These are phyloP conservation scores for Paecilomyces fulvus DNA, from an alignment of 2,329 filamentous ascomycete species.

Conservation along the genomic window DNA sequence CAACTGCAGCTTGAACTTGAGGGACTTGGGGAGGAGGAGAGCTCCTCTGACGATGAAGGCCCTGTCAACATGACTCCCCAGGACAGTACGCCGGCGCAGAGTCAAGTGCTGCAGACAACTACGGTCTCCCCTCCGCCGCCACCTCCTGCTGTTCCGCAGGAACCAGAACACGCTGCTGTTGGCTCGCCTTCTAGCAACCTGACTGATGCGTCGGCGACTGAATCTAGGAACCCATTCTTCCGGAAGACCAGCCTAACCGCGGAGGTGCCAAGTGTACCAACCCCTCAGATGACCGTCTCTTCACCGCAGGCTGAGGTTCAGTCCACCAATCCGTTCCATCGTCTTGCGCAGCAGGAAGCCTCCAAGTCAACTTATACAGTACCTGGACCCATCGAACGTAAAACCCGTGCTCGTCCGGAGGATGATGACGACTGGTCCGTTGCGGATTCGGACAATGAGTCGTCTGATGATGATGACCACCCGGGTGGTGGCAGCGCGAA, in stretches of 20 bases:
- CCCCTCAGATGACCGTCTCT: slow-evolving; percentile 31
- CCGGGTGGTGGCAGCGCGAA: slow-evolving; percentile 78
- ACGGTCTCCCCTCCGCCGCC: slow-evolving; percentile 20
- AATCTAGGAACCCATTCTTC: slow-evolving; percentile 93
- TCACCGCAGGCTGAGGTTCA: slow-evolving; percentile 42
- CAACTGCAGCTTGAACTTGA: slow-evolving; percentile 85
- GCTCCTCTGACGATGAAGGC: slow-evolving; percentile 73
- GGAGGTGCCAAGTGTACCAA: slow-evolving; percentile 40
- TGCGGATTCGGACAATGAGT: slow-evolving; percentile 68
- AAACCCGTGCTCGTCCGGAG: slow-evolving; percentile 50
- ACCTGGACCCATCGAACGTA: slow-evolving; percentile 38
- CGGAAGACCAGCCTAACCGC: slow-evolving; percentile 70
- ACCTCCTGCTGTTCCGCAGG: slow-evolving; percentile 25
- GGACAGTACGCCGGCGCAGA: slow-evolving; percentile 51
- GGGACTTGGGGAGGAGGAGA: slow-evolving; percentile 64
- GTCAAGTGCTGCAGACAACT: slow-evolving; percentile 42
- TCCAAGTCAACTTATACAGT: slow-evolving; percentile 44
- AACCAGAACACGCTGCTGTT: slow-evolving; percentile 44
- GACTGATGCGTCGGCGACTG: slow-evolving; percentile 47
- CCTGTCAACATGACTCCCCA: slow-evolving; percentile 60
- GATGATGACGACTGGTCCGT: slow-evolving; percentile 72
- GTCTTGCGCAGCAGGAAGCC: slow-evolving; percentile 58
- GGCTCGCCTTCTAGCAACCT: slow-evolving; percentile 43
- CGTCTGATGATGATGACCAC: slow-evolving; percentile 60
- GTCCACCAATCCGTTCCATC: slow-evolving; percentile 95